Evolutionary conservation across 2,329 filamentous ascomycete species (phyloP), one percentile per base, ranked within the genome.

Genomic region (Talaromyces rugulosus): DNA sequence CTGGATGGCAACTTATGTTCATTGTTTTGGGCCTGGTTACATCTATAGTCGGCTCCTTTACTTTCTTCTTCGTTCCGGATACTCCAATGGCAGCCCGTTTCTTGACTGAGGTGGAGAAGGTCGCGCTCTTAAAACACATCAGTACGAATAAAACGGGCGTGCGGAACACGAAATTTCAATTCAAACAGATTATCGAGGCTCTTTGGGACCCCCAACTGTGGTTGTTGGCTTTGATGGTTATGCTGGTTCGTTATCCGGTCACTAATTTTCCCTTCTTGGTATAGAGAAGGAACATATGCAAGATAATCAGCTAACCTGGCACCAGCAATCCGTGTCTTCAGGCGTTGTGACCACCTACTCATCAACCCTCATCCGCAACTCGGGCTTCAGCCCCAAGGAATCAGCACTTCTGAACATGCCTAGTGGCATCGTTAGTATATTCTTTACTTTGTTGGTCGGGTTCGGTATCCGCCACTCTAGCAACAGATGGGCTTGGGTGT

Each of bases 1-100:
- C 73, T 3, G 75, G 78, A 27, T 83, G 81, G 81, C 72, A 77
- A 18, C 77, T 81, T 63, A 83, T 84, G 78, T 84, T 84, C 66
- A 66, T 84, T 27, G 74, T 77, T 5, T 72, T 83, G 8, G 82
- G 82, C 1, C 51, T 78, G n/a, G 65, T 82, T 44, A 84, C 81
- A 2, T 66, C 78, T 4, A 9, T 79, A 8, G 73, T 82, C 56
- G 81, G 80, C 2, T 62, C 70, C 7, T 65, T 72, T 23, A 76
- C 79, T 8, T 72, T 78, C 23, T 67, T 79, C 53, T 76, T 80
- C 62, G 71, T 85, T 18, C 83, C 83, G 0, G 81, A 83, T 67
- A 80, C 78, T 8, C 82, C 81, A 1, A 79, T 83, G 66, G 73
- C 76, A 51, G 78, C 82, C 4, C n/a, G 50, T 18, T 63, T 63